These are phyloP conservation scores for Chrysoporthe austroafricana DNA, from an alignment of 2,329 filamentous ascomycete species.

Conservation along the genomic window DNA sequence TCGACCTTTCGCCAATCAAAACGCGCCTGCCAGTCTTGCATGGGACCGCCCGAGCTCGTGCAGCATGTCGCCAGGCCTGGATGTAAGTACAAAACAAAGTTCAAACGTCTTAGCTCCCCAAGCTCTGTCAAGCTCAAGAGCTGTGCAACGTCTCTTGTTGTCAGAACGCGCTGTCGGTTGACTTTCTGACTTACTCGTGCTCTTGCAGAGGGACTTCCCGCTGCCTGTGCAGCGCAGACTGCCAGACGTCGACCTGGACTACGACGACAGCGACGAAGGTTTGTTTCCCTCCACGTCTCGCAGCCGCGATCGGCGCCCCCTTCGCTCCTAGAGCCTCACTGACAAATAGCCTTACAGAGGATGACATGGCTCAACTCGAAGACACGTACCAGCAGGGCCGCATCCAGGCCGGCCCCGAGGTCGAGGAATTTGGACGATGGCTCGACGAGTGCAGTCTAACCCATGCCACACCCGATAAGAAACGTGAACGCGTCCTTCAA, in stretches of 20 bases:
- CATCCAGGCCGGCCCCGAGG: conserved; percentile 75
- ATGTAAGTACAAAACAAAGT: conserved; percentile 26
- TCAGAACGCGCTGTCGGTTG: not conserved
- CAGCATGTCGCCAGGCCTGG: conserved; percentile 25
- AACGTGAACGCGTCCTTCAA: conserved; percentile 68
- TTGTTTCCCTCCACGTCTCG: conserved; percentile 13
- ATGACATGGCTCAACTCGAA: conserved; percentile 39
- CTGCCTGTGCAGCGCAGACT: conserved; percentile 28
- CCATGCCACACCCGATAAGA: conserved; percentile 54
- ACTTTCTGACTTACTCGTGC: conserved; percentile 17
- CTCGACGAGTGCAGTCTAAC: conserved; percentile 74
- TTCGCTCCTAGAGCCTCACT: conserved; percentile 4
- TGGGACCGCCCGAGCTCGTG: conserved; percentile 21
- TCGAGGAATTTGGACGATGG: conserved; percentile 82
- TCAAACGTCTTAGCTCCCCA: conserved; percentile 9
- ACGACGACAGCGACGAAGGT: conserved; percentile 30
- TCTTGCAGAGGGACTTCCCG: conserved; percentile 20
- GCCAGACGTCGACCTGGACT: conserved; percentile 20
- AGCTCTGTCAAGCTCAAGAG: conserved; percentile 19
- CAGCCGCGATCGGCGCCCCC: not conserved
- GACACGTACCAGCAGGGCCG: conserved; percentile 36
- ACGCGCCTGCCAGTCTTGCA: conserved; percentile 15
- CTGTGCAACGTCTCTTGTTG: conserved; percentile 13
- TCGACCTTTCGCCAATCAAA: conserved; percentile 26
- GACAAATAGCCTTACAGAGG: conserved; percentile 19